Evolutionary conservation across 2,329 filamentous ascomycete genomes (phyloP).

Genomic region (Cytospora mali): DNA sequence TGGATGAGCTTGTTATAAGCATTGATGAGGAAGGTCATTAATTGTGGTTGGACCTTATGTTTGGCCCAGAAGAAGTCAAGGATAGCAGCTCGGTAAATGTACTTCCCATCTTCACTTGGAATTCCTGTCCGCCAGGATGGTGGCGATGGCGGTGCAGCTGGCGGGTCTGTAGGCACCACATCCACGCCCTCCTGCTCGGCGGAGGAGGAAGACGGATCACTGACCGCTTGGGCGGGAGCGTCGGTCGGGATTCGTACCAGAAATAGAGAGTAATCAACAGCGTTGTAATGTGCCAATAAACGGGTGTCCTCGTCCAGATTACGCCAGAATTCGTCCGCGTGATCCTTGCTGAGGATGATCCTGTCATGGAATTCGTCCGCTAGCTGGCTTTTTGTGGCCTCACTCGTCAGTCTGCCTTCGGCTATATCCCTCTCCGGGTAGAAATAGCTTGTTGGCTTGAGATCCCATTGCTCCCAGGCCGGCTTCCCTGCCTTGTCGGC

Average conservation of each 20-base stretch:
- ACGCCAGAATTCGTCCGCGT: slow-evolving; percentile 58
- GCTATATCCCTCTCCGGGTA: slow-evolving; percentile 74
- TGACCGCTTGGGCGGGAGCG: slow-evolving; percentile 10
- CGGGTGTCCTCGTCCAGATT: slow-evolving; percentile 64
- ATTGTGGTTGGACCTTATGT: slow-evolving; percentile 66
- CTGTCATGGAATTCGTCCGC: slow-evolving; percentile 70
- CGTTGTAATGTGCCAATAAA: slow-evolving; percentile 63
- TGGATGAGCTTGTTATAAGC: slow-evolving; percentile 63
- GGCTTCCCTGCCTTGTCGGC: slow-evolving; percentile 36
- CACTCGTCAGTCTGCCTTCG: slow-evolving; percentile 62
- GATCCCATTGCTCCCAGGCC: slow-evolving; percentile 72
- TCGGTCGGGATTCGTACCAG: slow-evolving; percentile 53
- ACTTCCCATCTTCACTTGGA: slow-evolving; percentile 62
- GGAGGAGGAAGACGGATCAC: slow-evolving; percentile 31
- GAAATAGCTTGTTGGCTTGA: slow-evolving; percentile 76
- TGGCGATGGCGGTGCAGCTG: slow-evolving; percentile 39
- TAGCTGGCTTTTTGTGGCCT: slow-evolving; percentile 66
- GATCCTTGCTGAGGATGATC: slow-evolving; percentile 55
- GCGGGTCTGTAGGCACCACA: slow-evolving; percentile 36
- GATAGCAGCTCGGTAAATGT: slow-evolving; percentile 67
- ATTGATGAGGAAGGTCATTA: slow-evolving; percentile 67
- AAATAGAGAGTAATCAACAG: slow-evolving; percentile 77
- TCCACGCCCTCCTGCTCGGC: slow-evolving; percentile 28
- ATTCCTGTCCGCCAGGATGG: slow-evolving; percentile 66
- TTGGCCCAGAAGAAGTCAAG: slow-evolving; percentile 82